Conservation (phyloP, 78 protist species). For the Dictyostelium intermedium region DNA sequence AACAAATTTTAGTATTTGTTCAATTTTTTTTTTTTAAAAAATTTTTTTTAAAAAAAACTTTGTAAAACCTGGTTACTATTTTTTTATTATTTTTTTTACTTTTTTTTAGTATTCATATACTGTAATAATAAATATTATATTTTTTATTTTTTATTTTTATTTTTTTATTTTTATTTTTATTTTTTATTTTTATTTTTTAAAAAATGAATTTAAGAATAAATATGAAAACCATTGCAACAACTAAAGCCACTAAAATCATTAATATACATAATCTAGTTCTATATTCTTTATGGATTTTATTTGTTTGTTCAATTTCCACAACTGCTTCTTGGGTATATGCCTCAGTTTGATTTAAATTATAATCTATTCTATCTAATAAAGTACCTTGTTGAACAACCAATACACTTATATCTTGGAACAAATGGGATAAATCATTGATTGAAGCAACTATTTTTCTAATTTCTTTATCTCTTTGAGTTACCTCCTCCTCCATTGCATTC, state of each 20-base stretch:
- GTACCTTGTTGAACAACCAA: slow-evolving; percentile 60
- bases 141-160: no score
- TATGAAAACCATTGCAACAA: slow-evolving; percentile 59
- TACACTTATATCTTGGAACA: slow-evolving; percentile 27
- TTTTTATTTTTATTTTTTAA: neutral
- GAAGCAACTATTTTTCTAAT: slow-evolving; percentile 26
- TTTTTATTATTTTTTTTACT: no score
- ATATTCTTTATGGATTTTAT: slow-evolving; percentile 24
- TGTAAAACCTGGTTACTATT: no score
- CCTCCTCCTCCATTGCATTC: neutral
- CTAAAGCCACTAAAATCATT: slow-evolving; percentile 24
- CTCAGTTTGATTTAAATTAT: slow-evolving; percentile 34
- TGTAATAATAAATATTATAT: no score
- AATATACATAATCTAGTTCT: slow-evolving; percentile 58
- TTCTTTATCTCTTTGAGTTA: slow-evolving; percentile 9
- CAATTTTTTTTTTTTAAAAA: no score
- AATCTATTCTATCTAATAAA: slow-evolving; percentile 45
- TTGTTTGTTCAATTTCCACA: neutral
- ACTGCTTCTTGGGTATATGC: neutral
- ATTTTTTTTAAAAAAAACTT: no score
- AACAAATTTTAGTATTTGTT: neutral
- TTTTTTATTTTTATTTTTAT: neutral
- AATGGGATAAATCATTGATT: slow-evolving; percentile 12
- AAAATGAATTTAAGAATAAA: slow-evolving; percentile 45
- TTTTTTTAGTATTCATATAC: no score